Evolutionary conservation across 768 basidiomycete species (phyloP).

Genomic region (Lactarius hengduanensis): DNA sequence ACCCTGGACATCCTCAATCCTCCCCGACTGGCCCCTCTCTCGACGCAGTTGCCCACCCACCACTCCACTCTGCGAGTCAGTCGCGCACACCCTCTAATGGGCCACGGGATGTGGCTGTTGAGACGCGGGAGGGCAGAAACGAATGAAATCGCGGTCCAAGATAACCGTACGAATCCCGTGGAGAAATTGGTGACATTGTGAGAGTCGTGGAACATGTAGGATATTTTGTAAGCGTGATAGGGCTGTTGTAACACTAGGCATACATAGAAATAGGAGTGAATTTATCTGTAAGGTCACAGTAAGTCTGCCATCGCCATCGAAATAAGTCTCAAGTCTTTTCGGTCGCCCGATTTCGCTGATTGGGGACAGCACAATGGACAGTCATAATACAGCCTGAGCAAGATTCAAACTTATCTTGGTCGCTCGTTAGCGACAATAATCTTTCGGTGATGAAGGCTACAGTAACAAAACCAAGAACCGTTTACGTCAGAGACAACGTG

Average conservation of each 20-base stretch:
- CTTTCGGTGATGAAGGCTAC: no score
- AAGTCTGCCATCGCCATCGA: background rate
- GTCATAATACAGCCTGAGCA: no score
- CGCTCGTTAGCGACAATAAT: no score
- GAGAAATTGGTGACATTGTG: constrained; percentile 1
- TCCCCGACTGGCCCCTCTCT: no score
- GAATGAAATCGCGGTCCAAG: background rate
- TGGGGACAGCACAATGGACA: no score
- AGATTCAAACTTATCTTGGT: no score
- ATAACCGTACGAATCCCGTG: background rate
- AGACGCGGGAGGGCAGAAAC: background rate
- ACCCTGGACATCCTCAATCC: background rate
- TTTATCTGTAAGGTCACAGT: background rate
- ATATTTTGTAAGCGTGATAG: background rate
- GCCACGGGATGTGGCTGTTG: background rate
- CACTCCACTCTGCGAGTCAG: background rate
- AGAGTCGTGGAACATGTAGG: background rate
- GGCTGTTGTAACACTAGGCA: background rate
- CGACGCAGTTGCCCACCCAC: background rate
- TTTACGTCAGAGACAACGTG: no score
- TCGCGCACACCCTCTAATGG: background rate
- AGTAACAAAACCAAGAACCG: no score
- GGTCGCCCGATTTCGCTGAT: no score
- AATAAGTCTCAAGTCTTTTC: no score
- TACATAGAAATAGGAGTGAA: background rate